These are phyloP conservation scores for Lachancea mirantina DNA, from an alignment of 805 yeast species.

Conservation along the genomic window DNA sequence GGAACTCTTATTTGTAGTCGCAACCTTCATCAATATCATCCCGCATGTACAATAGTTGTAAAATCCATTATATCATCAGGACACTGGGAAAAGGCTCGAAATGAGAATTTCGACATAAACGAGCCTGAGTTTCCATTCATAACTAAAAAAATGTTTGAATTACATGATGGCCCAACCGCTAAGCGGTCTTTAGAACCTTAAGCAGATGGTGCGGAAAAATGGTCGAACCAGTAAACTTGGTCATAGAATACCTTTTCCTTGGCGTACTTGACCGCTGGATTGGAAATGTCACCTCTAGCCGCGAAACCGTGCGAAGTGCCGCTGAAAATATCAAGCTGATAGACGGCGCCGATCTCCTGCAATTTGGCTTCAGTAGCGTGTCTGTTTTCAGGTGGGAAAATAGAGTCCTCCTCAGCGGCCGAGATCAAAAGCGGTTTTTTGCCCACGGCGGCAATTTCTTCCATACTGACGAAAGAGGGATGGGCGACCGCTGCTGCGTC, in stretches of 20 bases:
- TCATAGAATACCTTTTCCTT: conserved; percentile 53
- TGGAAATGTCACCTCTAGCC: conserved; percentile 61
- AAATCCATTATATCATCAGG: too few species aligned
- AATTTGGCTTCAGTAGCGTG: conserved; percentile 52
- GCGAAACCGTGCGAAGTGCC: conserved; percentile 75
- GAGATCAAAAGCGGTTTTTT: conserved; percentile 56
- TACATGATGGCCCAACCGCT: too few species aligned
- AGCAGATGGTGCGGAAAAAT: too few species aligned
- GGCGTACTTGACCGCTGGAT: conserved; percentile 52
- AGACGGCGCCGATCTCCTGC: conserved; percentile 45
- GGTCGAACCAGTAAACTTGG: conserved; percentile 30
- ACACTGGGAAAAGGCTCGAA: too few species aligned
- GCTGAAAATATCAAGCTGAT: conserved; percentile 53
- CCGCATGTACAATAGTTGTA: too few species aligned
- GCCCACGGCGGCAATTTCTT: conserved; percentile 52
- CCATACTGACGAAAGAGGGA: conserved; percentile 65
- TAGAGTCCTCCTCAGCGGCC: conserved; percentile 64
- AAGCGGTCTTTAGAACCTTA: too few species aligned
- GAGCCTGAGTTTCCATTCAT: too few species aligned
- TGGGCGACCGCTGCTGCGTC: conserved; percentile 74
- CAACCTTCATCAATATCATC: too few species aligned
- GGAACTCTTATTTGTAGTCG: conserved; percentile 5
- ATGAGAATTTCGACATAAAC: too few species aligned
- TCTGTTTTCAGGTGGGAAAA: conserved; percentile 61
- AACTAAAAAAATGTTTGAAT: too few species aligned